These are phyloP conservation scores for Mucor sp. DNA, from an alignment of 371 early-diverging fungal genomes.

Conservation along the genomic window DNA sequence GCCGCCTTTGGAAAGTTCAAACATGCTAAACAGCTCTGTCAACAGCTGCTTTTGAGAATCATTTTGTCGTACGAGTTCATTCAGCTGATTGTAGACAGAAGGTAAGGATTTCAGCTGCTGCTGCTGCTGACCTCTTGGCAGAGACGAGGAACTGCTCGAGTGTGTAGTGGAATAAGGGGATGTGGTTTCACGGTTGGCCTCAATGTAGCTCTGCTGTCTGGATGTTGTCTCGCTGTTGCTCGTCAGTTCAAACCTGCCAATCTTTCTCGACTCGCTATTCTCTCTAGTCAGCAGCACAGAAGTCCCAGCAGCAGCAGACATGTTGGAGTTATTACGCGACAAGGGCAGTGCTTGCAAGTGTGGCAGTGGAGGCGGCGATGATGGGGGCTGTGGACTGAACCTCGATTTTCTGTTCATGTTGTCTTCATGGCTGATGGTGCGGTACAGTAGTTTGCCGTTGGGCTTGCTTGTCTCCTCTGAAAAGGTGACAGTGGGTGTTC, in stretches of 20 bases:
- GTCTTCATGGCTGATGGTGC: constrained; percentile 25
- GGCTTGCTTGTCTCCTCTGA: constrained; percentile 18
- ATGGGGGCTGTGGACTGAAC: constrained; percentile 1
- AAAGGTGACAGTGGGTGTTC: constrained; percentile 18
- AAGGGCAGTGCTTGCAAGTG: constrained; percentile 8
- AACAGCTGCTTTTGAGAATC: constrained; percentile 38
- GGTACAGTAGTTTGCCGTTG: constrained; percentile 12
- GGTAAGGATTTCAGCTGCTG: constrained; percentile 3
- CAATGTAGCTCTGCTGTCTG: not conserved
- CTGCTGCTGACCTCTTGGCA: not conserved
- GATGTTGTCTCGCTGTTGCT: not conserved
- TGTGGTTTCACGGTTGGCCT: not conserved
- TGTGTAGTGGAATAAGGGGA: constrained; percentile 13
- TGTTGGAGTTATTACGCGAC: constrained; percentile 25
- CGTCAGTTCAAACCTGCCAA: constrained; percentile 34
- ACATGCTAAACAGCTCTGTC: constrained; percentile 19
- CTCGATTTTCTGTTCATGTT: constrained; percentile 12
- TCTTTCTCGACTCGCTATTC: constrained; percentile 23
- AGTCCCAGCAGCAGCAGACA: not conserved
- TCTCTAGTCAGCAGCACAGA: not conserved
- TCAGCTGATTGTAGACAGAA: constrained; percentile 27
- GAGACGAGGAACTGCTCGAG: constrained; percentile 4
- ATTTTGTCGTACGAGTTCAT: constrained; percentile 39
- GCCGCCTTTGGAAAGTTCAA: not conserved
- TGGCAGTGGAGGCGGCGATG: constrained; percentile 10